Evolutionary conservation across 2,329 filamentous ascomycete genomes (phyloP), one percentile per base, ranked within the genome.

Genomic region (Colletotrichum orchidophilum): DNA sequence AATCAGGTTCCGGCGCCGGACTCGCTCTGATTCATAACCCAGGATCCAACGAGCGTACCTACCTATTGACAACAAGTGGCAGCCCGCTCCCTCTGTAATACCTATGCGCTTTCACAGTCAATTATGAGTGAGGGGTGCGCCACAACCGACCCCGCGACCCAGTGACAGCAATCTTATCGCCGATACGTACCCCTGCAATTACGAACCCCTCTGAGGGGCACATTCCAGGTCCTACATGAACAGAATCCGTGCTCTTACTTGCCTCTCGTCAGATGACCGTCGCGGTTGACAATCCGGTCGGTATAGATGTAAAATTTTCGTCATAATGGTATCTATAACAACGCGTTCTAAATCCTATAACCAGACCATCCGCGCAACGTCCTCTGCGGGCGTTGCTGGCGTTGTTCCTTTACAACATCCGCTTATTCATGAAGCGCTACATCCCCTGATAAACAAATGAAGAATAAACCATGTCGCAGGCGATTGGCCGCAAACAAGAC

Each of bases 261-360:
- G 3, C 7, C 2, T 8, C 26, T 46, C 12, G 13, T 11, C 27
- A 50, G 39, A 35, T 18, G 21, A 26, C 3, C 11, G 8, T 33
- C 12, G 13, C 31, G 13, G 3, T 12, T 6, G 1, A 24, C 24
- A 24, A n/a, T 13, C 15, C 57, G 35, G 9, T 18, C 18, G 35
- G 24, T n/a, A 33, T 26, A 46, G 27, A 31, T 35, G 29, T 15
- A 49, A 68, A 27, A 24, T 50, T 29, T 27, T 71, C 64, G 42
- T 71, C 68, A 68, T 71, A 67, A 68, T 71, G 68, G 68, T 71
- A 71, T 71, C 68, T 71, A 71, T 71, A 68, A 35, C 63, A 68
- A 71, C 52, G 58, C 64, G 58, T 71, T 71, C 68, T 71, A 71
- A 69, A 54, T 57, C 64, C 53, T 53, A 52, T 71, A 67, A 54